Base-by-base conservation (phyloP, 306 rosid species). In the Rosa chinensis region DNA sequence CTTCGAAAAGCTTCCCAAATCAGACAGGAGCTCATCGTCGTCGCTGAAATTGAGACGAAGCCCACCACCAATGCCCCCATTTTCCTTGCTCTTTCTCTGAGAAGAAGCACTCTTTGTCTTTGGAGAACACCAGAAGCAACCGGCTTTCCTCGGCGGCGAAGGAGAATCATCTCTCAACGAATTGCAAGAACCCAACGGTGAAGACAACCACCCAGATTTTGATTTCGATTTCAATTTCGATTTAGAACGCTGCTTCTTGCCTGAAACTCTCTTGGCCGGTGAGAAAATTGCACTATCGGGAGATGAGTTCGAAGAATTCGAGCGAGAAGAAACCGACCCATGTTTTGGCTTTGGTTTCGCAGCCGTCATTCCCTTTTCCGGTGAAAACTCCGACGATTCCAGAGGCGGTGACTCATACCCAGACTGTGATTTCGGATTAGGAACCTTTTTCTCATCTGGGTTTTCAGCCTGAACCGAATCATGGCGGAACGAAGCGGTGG, bases 81-180 rank as follows among this genome's bases (percentile, higher is more conserved):
- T 85, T 75, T 88, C 91, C 70, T 82, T 92, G 7, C 82, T 86
- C 77, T 82, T 88, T 81, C 78, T 89, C 58, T 75, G 56, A n/a
- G 86, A 66, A 28, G 48, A 74, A 20, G 67, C 81, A 88, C 91
- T 94, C 86, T 91, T 91, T 25, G 90, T 89, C 88, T 91, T 92
- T 12, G 97, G 93, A 32, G 95, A 89, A 59, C 93, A 90, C 93
- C 97, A 94, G 79, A 91, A 89, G 78, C 94, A 89, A 21, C 95
- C 92, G 12, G 66, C 14, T 76, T 75, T 90, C 50, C 83, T 82
- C 35, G 93, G 92, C 9, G 97, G 98, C 21, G 96, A 93, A 0
- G 89, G 90, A 1, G 93, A 90, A 11, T 75, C 71, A 5, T 18
- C 53, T 79, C 18, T 80, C 72, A 50, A 50, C 7, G 86, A 87